phyloP scores from a whole-genome alignment of 139 green algal genomes.

The Gonium pectorale region DNA sequence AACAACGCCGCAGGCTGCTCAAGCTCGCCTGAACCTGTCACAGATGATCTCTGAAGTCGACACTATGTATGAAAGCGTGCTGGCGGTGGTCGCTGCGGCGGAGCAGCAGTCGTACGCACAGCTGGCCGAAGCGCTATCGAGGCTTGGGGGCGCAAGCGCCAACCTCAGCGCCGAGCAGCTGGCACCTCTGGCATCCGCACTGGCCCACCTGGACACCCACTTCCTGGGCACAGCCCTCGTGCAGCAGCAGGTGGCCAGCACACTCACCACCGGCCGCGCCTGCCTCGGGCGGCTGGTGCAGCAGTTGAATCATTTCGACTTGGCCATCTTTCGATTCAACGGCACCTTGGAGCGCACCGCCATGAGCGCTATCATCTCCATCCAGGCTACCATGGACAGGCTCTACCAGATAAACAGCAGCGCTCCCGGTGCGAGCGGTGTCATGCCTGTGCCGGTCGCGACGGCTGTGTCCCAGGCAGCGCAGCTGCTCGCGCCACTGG shows the following conservation, averaged over 20 bases:
- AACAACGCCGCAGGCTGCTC: neutral
- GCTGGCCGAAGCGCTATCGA: neutral
- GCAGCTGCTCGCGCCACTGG: neutral
- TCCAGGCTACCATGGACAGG: neutral
- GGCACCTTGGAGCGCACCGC: neutral
- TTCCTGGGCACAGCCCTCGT: neutral
- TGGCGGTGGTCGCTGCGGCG: neutral
- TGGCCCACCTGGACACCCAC: neutral
- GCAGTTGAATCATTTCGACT: neutral
- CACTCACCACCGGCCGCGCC: neutral
- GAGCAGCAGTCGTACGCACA: neutral
- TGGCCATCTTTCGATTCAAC: constrained; percentile 1
- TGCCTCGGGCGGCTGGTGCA: neutral
- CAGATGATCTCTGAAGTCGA: neutral
- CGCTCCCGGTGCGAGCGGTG: no score
- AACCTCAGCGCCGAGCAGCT: neutral
- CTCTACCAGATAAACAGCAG: no score
- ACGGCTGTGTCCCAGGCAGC: neutral
- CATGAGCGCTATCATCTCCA: neutral
- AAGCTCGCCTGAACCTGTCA: neutral
- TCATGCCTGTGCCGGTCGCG: neutral
- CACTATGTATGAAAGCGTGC: neutral
- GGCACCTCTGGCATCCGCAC: neutral
- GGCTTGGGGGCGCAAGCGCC: neutral
- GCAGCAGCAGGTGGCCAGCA: neutral